Evolutionary conservation across 768 basidiomycete species (phyloP).

Genomic region (Mrakia hoshinonis): DNA sequence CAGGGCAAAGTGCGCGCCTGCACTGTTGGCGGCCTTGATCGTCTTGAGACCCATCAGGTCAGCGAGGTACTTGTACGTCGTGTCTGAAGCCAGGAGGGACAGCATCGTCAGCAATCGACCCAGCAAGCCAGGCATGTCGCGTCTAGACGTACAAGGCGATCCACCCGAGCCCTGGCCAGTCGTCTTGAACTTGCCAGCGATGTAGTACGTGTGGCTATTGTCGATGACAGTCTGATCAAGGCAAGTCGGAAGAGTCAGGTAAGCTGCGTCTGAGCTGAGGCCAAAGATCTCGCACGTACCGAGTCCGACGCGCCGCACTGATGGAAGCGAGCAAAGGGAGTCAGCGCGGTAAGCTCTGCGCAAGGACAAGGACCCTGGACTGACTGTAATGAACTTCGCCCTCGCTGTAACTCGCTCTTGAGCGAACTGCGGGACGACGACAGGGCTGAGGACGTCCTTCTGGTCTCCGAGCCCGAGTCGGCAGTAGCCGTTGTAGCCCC

Average conservation of each 20-base stretch:
- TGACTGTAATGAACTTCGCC: not conserved
- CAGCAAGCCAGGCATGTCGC: not conserved
- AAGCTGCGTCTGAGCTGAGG: not conserved
- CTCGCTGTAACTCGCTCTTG: not conserved
- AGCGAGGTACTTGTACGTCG: constrained; percentile 55
- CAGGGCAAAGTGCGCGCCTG: constrained; percentile 78
- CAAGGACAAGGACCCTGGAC: constrained; percentile 24
- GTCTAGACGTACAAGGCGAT: constrained; percentile 14
- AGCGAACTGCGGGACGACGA: constrained; percentile 58
- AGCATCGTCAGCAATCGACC: too few species aligned
- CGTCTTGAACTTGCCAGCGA: constrained; percentile 69
- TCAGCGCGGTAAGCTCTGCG: too few species aligned
- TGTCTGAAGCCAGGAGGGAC: not conserved
- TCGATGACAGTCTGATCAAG: constrained; percentile 17
- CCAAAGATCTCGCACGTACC: constrained; percentile 20
- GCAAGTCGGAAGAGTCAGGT: not conserved
- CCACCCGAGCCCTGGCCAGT: constrained; percentile 68
- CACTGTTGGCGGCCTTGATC: constrained; percentile 60
- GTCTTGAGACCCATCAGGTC: constrained; percentile 80
- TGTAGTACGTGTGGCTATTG: constrained; percentile 27
- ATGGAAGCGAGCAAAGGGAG: not conserved
- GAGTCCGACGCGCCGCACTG: constrained; percentile 2
- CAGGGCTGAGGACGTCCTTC: constrained; percentile 68
- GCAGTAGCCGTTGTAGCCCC: constrained; percentile 65
- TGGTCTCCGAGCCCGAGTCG: constrained; percentile 68